phyloP scores from a whole-genome alignment of 2,329 filamentous ascomycete genomes.

The Clonostachys chloroleuca region DNA sequence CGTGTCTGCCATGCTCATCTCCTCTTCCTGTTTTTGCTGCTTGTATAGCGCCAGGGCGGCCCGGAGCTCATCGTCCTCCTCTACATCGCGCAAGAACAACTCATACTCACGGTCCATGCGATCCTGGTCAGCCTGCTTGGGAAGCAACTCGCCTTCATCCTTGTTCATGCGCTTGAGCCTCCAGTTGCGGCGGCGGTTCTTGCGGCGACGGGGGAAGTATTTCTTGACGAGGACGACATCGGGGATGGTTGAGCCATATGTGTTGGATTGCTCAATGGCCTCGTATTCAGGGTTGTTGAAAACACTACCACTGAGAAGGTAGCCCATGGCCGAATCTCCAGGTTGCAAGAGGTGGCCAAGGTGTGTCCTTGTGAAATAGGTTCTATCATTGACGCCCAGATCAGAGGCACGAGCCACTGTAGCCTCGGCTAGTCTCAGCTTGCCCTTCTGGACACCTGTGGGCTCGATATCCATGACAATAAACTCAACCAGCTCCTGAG shows the following conservation, averaged over 20 bases:
- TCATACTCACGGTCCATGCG: conserved; percentile 92
- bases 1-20: conserved; percentile 65
- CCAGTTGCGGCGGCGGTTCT: conserved; percentile 81
- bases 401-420: conserved; percentile 86
- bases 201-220: conserved; percentile 82
- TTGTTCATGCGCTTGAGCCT: conserved; percentile 88
- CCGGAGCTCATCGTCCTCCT: conserved; percentile 88
- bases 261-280: conserved; percentile 71
- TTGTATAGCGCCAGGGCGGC: conserved; percentile 86
- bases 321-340: conserved; percentile 93
- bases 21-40: conserved; percentile 50
- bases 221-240: conserved; percentile 98
- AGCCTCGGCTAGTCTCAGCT: conserved; percentile 79
- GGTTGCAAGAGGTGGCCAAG: conserved; percentile 80
- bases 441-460: conserved; percentile 69
- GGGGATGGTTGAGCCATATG: conserved; percentile 75
- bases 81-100: conserved; percentile 93
- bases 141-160: conserved; percentile 83
- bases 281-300: conserved; percentile 90
- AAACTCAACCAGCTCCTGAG: conserved; percentile 84
- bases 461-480: conserved; percentile 92
- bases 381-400: conserved; percentile 78
- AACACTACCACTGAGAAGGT: conserved; percentile 81
- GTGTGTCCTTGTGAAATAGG: conserved; percentile 88
- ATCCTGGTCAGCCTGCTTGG: conserved; percentile 83